Percentiles rank a stretch among this genome's conserved stretches.
These are phyloP conservation scores for Neostapfia colusana DNA, from an alignment of 176 grass and related monocot genomes.

Conservation along the genomic window DNA sequence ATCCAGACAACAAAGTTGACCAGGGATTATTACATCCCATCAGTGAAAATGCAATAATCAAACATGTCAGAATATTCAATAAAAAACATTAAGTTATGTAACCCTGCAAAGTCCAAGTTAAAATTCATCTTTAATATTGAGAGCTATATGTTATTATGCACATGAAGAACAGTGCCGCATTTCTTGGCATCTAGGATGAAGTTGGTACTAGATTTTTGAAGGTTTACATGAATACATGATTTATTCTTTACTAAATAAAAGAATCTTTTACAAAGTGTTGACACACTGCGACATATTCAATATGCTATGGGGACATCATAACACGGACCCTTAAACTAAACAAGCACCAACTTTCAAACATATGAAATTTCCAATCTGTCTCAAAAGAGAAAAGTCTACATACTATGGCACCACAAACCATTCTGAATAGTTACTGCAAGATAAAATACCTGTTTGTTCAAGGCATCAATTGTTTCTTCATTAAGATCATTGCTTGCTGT, in stretches of 20 bases:
- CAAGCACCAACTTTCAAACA: neutral
- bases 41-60: neutral
- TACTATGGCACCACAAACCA: neutral
- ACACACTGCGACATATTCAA: neutral
- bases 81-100: neutral
- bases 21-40: neutral
- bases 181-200: neutral
- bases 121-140: neutral
- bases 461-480: conserved; percentile 98
- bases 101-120: neutral
- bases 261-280: neutral
- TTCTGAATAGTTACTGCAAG: conserved; percentile 3
- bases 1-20: neutral
- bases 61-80: neutral
- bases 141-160: neutral
- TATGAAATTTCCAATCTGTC: conserved; percentile 5
- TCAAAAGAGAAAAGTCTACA: conserved; percentile 7
- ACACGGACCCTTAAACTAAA: neutral
- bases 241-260: neutral
- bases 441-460: conserved; percentile 89
- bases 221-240: neutral
- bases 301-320: neutral
- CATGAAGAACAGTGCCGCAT: neutral
- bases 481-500: conserved; percentile 95
- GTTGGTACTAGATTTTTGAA: neutral